Percentiles rank a stretch among this genome's conserved stretches.
These are phyloP conservation scores for Hygrophoropsis aurantiaca DNA, from an alignment of 768 basidiomycete genomes.

Conservation along the genomic window DNA sequence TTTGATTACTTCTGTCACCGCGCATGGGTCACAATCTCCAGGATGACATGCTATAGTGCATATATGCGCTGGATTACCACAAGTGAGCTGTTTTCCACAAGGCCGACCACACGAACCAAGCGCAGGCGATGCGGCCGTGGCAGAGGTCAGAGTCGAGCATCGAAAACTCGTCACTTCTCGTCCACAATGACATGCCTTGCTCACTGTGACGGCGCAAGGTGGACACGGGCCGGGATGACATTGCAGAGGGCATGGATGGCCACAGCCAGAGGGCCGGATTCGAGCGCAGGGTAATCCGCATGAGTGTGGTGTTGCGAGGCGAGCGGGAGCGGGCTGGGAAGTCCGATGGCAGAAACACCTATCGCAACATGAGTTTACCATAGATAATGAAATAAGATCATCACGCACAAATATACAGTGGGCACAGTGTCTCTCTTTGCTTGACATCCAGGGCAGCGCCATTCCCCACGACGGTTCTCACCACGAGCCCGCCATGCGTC, in stretches of 20 bases:
- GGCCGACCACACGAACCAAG: conserved; percentile 34
- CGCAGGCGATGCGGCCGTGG: conserved; percentile 3
- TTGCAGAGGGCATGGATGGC: conserved; percentile 77
- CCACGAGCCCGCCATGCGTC: conserved; percentile 76
- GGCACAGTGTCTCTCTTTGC: conserved; percentile 69
- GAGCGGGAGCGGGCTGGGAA: conserved; percentile 69
- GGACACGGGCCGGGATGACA: conserved; percentile 99
- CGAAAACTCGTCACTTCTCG: conserved; percentile 56
- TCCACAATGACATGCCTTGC: conserved; percentile 79
- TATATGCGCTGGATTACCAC: conserved; percentile 62
- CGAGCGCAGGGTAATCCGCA: conserved; percentile 73
- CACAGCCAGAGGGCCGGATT: conserved; percentile 53
- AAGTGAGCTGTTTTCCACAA: conserved; percentile 51
- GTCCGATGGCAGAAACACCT: conserved; percentile 86
- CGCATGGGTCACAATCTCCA: conserved; percentile 71
- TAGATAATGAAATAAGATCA: not conserved
- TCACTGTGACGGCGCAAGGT: conserved; percentile 81
- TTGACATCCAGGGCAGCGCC: conserved; percentile 95
- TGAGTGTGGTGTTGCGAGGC: conserved; percentile 73
- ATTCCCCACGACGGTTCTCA: conserved; percentile 69
- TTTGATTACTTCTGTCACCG: conserved; percentile 44
- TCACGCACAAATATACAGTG: conserved; percentile 60
- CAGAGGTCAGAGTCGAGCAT: conserved; percentile 41
- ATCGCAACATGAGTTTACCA: conserved; percentile 11
- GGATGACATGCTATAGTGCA: conserved; percentile 76